Base-by-base conservation (phyloP, 345 rosid species). In the Heritiera fomes region DNA sequence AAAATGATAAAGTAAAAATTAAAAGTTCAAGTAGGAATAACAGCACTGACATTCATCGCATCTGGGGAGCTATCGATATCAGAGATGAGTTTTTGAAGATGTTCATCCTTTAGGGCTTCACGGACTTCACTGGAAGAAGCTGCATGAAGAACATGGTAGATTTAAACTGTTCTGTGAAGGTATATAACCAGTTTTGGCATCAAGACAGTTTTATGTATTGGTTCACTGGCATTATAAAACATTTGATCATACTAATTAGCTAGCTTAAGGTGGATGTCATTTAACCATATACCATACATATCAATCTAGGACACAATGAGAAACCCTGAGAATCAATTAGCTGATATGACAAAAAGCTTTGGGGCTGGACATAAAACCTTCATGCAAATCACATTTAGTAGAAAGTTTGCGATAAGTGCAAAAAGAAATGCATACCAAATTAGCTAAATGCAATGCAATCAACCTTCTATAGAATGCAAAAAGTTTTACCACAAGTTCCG, bases 61-160 rank as follows among this genome's bases (percentile, higher is more conserved):
- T 83, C 84, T 38, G 82, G 59, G 55, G 95, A 87, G 64, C 77
- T 60, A 80, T 89, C 88, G 12, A 87, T 78, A 60, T 79, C 69
- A 63, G 14, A 15, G 23, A 88, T 86, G 47, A 88, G 86, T 73
- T 86, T 82, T 71, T 75, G 83, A 65, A 91, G 87, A 78, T 62
- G 77, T 58, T 88, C 83, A 60, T 88, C 87, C 78, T 71, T 80
- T 63, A 91, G 79, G 32, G 81, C 85, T 62, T 83, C 47, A 2
- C 84, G 75, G 53, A 89, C 85, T 82, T 91, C 95, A 62, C 79
- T 76, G 32, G 91, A 85, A 72, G 87, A 83, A 80, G 91, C 93
- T 89, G 89, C 75, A 78, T 53, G 50, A 73, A 76, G 76, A 41
- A 67, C 41, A 62, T 64, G 20, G 20, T 34, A n/a, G 28, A n/a